Base-by-base conservation (phyloP, 2,329 filamentous ascomycete genomes). In the Alternaria infectoria region DNA sequence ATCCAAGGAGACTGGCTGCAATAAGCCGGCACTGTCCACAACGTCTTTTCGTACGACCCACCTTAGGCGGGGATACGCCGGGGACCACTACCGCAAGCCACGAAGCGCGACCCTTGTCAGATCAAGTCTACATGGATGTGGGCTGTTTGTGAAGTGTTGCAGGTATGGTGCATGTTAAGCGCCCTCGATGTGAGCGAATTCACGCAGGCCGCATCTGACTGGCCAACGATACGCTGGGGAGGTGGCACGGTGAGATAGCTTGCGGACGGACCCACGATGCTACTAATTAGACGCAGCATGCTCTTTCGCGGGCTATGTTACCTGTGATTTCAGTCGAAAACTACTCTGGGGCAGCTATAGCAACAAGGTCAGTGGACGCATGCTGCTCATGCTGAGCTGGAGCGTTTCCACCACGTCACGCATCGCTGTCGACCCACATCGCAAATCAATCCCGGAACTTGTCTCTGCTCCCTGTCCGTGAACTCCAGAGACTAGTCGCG, bases 261-360 rank as follows among this genome's bases (percentile, higher is more conserved):
- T 59, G 54, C 59, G 32, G 59, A 57, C 32, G 60, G 47, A 65
- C 59, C 69, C 62, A 55, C 25, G 57, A 49, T 67, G 46, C 13
- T 40, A 45, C 51, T n/a, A 52, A 70, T 69, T 77, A 77, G 71
- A 73, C 75, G 75, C 76, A 77, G 56, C 58, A 54, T 47, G 54
- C 55, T 70, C 69, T 61, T 68, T 61, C 59, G 72, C 67, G 67
- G 69, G 68, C 64, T 66, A 72, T 72, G 72, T 73, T 70, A 64
- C 59, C 58, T 54, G 54, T 50, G 52, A 21, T 54, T 66, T 59
- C 55, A 54, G 58, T 55, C 57, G 61, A 61, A 45, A 60, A 59
- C 25, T 54, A 57, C 49, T 46, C 66, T 64, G 68, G 67, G 66
- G 57, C 61, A 50, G 64, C 54, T 17, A 54, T 36, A 50, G 45